A percentile compares a stretch with the other conserved stretches of the same genome.
Evolutionary conservation across 176 grass and related monocot species (phyloP).

Genomic region (Ensete glaucum): DNA sequence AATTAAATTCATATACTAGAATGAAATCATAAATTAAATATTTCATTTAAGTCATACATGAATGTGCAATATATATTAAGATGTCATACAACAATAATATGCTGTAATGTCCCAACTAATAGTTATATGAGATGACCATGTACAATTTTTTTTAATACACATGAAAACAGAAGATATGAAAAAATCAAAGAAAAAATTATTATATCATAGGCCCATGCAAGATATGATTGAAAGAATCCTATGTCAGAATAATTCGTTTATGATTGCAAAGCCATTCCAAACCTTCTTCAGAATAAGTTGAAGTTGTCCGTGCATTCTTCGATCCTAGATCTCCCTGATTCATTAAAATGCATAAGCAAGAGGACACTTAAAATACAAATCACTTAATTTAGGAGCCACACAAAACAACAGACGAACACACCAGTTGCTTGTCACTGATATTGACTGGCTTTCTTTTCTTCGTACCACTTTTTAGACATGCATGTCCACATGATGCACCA

Average conservation of each 20-base stretch:
- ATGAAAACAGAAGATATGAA: background rate
- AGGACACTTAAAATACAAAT: slow-evolving; percentile 11
- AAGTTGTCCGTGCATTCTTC: slow-evolving; percentile 26
- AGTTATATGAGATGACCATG: no score
- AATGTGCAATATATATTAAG: no score
- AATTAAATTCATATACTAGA: background rate
- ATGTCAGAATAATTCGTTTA: background rate
- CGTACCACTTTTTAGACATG: slow-evolving; percentile 18
- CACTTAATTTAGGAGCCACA: no score
- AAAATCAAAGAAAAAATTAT: background rate
- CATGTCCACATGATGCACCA: slow-evolving; percentile 16
- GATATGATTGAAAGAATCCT: background rate
- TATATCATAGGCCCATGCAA: background rate
- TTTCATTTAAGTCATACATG: no score
- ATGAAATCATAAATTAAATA: no score
- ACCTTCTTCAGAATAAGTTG: slow-evolving; percentile 43
- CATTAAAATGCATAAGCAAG: slow-evolving; percentile 12
- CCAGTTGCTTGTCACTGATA: slow-evolving; percentile 29
- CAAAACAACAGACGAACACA: slow-evolving; percentile 23
- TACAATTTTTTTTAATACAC: no score
- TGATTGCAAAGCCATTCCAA: slow-evolving; percentile 8
- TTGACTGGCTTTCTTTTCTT: slow-evolving; percentile 63
- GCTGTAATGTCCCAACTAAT: no score
- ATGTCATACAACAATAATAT: no score
- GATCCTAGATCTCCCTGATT: slow-evolving; percentile 37